Conservation (phyloP, 176 grass and related monocot genomes). For the Carex cristatella region DNA sequence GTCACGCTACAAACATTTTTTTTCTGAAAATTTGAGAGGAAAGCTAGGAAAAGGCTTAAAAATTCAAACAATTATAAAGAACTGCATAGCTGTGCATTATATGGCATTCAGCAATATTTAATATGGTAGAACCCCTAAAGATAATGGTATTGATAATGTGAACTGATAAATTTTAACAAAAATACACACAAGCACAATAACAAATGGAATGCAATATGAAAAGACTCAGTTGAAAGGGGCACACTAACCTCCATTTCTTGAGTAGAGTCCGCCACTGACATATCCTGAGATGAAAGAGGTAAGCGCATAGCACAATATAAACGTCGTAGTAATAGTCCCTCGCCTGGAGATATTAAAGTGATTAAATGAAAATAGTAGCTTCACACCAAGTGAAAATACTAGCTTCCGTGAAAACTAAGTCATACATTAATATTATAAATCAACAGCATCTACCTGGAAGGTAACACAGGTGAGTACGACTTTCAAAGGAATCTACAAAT, state of each 20-base stretch:
- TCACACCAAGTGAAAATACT: neutral
- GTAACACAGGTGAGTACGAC: neutral
- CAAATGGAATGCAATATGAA: neutral
- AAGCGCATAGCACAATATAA: conserved; percentile 98
- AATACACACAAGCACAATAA: neutral
- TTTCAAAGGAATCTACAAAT: conserved; percentile 5
- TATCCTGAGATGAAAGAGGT: conserved; percentile 99
- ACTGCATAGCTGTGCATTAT: neutral
- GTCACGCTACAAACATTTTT: neutral
- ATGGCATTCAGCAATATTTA: neutral
- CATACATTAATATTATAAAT: neutral
- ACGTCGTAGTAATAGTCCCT: conserved; percentile 92
- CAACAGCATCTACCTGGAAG: neutral
- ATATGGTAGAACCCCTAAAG: conserved; percentile 6
- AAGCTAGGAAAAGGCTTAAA: neutral
- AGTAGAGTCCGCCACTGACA: conserved; percentile 96
- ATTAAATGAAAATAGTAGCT: neutral
- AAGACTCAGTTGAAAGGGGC: neutral
- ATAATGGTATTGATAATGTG: neutral
- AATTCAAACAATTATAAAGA: neutral
- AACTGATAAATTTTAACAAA: neutral
- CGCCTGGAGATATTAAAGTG: conserved; percentile 38
- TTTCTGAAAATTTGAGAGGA: neutral
- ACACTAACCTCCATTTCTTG: conserved; percentile 88
- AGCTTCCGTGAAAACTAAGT: neutral